Evolutionary conservation across 1,284 basidiomycete species (phyloP).

Genomic region (Malassezia brasiliensis): DNA sequence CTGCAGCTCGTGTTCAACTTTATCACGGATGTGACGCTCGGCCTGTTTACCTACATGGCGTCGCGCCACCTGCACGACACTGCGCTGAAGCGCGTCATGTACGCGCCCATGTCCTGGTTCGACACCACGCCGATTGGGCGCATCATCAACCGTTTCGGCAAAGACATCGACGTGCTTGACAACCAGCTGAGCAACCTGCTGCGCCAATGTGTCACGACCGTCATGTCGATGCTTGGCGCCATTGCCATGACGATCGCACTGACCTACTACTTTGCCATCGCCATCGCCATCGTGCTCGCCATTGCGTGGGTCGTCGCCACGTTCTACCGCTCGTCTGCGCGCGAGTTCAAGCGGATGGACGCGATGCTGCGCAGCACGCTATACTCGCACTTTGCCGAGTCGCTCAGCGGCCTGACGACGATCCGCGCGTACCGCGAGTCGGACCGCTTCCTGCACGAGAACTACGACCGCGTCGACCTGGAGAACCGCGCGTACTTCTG

Average conservation of each 20-base stretch:
- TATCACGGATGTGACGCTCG: slow-evolving; percentile 55
- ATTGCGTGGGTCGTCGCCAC: slow-evolving; percentile 52
- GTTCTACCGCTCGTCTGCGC: slow-evolving; percentile 77
- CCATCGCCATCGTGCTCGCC: slow-evolving; percentile 48
- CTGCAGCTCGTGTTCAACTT: slow-evolving; percentile 59
- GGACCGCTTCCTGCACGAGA: slow-evolving; percentile 54
- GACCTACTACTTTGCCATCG: slow-evolving; percentile 59
- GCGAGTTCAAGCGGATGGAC: slow-evolving; percentile 75
- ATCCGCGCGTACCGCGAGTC: slow-evolving; percentile 64
- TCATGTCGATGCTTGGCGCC: slow-evolving; percentile 53
- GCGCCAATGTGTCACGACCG: slow-evolving; percentile 42
- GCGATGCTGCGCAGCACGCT: slow-evolving; percentile 59
- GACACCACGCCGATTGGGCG: slow-evolving; percentile 73
- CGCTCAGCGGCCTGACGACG: slow-evolving; percentile 71
- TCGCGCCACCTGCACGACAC: slow-evolving; percentile 56
- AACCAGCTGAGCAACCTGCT: slow-evolving; percentile 54
- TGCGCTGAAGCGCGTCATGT: slow-evolving; percentile 55
- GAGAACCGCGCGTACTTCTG: slow-evolving; percentile 86
- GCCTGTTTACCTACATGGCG: slow-evolving; percentile 61
- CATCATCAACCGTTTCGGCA: slow-evolving; percentile 67
- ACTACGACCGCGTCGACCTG: slow-evolving; percentile 61
- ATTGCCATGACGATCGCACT: slow-evolving; percentile 61
- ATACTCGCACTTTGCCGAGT: slow-evolving; percentile 80
- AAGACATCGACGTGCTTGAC: slow-evolving; percentile 76
- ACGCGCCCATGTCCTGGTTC: slow-evolving; percentile 66